Conservation (phyloP, 2,329 filamentous ascomycete species). For the Mycosphaerella arachidis region DNA sequence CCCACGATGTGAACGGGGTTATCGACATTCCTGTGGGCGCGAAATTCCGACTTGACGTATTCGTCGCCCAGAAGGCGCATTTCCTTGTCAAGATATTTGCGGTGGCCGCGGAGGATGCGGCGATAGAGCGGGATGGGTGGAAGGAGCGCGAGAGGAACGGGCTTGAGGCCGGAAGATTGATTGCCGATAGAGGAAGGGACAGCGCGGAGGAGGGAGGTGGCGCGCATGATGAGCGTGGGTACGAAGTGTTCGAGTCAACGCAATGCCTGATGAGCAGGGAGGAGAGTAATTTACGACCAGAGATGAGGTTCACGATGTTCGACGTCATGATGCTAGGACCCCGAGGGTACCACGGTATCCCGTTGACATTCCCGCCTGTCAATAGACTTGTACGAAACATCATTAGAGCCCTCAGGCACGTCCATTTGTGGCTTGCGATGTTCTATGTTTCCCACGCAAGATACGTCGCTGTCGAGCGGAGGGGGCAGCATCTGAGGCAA, state of each 20-base stretch:
- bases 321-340: slow-evolving; percentile 10
- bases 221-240: slow-evolving; percentile 20
- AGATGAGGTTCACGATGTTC: slow-evolving; percentile 4
- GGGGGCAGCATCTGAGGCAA: too few relatives aligned
- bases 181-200: slow-evolving; percentile 31
- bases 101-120: slow-evolving; percentile 78
- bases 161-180: slow-evolving; percentile 35
- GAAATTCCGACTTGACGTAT: slow-evolving; percentile 90
- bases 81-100: slow-evolving; percentile 68
- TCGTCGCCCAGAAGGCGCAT: slow-evolving; percentile 80
- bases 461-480: neutral
- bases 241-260: neutral
- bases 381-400: neutral
- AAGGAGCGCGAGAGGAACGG: slow-evolving; percentile 63
- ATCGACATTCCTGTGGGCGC: slow-evolving; percentile 75
- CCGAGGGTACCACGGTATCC: neutral
- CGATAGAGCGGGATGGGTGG: slow-evolving; percentile 88
- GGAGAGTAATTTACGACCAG: neutral
- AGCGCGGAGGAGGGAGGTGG: slow-evolving; percentile 28
- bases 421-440: too few relatives aligned
- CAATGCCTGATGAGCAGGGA: neutral
- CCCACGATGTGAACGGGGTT: slow-evolving; percentile 93
- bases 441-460: too few relatives aligned
- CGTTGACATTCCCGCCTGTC: neutral
- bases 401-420: neutral